These are phyloP conservation scores for Cordyceps farinosa DNA, from an alignment of 2,329 filamentous ascomycete genomes.

Conservation along the genomic window DNA sequence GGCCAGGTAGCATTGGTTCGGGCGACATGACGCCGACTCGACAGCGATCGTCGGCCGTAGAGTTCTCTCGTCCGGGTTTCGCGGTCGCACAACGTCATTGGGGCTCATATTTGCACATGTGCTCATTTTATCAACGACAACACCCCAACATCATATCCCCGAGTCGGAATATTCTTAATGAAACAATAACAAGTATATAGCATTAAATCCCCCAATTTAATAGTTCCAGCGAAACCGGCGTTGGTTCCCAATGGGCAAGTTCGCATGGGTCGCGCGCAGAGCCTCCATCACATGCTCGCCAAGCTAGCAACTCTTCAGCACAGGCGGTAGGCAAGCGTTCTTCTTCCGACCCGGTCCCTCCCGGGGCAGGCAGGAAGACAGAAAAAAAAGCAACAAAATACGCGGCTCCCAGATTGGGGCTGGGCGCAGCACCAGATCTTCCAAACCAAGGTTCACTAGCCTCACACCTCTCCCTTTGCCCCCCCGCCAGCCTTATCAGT, in stretches of 20 bases:
- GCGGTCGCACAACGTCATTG: background rate
- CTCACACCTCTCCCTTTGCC: background rate
- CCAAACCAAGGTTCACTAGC: conserved; percentile 13
- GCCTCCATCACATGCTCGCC: conserved; percentile 13
- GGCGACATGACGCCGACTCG: background rate
- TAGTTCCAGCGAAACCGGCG: background rate
- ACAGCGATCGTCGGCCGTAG: background rate
- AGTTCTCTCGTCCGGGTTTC: background rate
- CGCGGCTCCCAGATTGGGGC: conserved; percentile 2
- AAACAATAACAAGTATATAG: too few species aligned
- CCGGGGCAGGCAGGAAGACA: background rate
- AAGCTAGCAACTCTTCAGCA: too few species aligned
- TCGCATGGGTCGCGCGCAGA: background rate
- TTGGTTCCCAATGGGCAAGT: background rate
- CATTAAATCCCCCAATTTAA: background rate
- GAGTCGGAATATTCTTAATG: too few species aligned
- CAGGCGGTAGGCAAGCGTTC: too few species aligned
- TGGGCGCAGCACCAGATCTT: background rate
- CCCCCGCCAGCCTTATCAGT: conserved; percentile 19
- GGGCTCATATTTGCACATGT: background rate
- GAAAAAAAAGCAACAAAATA: background rate
- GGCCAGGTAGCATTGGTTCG: background rate
- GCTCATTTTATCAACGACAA: background rate
- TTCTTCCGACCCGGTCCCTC: conserved; percentile 12
- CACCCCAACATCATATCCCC: background rate